Base-by-base conservation (phyloP, 1,139 yeast species). In the Saccharomyces hybrid region DNA sequence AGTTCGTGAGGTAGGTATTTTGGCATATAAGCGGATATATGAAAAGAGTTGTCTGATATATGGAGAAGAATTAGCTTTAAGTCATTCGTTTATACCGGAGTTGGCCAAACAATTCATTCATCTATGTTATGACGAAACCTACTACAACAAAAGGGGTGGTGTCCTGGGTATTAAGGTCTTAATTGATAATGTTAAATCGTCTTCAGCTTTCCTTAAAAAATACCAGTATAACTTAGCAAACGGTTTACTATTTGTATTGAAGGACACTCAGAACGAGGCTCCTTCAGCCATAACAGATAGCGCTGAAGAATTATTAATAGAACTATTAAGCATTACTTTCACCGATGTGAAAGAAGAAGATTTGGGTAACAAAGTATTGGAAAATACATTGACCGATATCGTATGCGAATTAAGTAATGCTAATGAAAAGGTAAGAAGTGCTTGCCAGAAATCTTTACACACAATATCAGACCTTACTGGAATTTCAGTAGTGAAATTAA, bases 371-470 rank as follows among this genome's bases (percentile, higher is more conserved):
- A 85, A 87, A 60, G 85, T 88, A n/a, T 85, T 89, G 70, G 90
- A 86, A 63, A 86, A 93, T 21, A 79, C 93, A 42, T 83, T 89
- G 44, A 91, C 96, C 8, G 85, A 93, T 44, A 78, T 93, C 61
- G 96, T 93, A 1, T 90, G 90, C 64, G 99, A 93, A 67, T 78
- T 95, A 57, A 95, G 96, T 34, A 90, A 95, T 70, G 86, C 98
- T 0, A 88, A 88, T 59, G 81, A 84, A 7, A 79, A 81, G 53
- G 97, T 93, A 1, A 78, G 99, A 62, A 84, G 82, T 57, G 86
- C 95, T 1, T 86, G 96, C 0, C 93, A 88, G 66, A 77, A 80
- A 44, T 83, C 95, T 1, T 76, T 95, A 60, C 69, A 75, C 32
- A 82, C 81, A 1, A 75, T 95, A 26, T 82, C 96, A 0, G 85